Percentiles rank a stretch among this genome's conserved stretches.
These are phyloP conservation scores for Cenchrus purpureus DNA, from an alignment of 176 grass and related monocot genomes.

Conservation along the genomic window DNA sequence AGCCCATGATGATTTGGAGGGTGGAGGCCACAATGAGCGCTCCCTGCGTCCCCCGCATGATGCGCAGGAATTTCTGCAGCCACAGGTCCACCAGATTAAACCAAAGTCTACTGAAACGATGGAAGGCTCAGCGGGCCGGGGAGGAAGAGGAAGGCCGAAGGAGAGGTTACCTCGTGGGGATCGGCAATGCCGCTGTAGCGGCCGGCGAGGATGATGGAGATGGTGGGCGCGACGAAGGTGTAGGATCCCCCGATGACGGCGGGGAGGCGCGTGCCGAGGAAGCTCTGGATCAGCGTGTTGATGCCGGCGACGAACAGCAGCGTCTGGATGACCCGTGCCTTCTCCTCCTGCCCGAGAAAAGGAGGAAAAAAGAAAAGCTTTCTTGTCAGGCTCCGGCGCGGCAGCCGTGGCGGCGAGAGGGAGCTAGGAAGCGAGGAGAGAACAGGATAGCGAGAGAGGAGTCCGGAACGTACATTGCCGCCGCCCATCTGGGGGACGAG, in stretches of 20 bases:
- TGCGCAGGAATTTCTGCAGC: conserved; percentile 72
- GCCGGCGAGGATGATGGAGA: conserved; percentile 81
- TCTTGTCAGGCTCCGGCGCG: background rate
- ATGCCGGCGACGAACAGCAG: conserved; percentile 86
- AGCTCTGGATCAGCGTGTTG: conserved; percentile 87
- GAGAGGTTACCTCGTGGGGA: conserved; percentile 64
- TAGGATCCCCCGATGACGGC: conserved; percentile 89
- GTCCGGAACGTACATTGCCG: conserved; percentile 54
- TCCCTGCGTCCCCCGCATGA: conserved; percentile 88
- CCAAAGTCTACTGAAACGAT: background rate
- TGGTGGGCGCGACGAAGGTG: conserved; percentile 78
- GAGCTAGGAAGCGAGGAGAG: fast-evolving
- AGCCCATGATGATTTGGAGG: conserved; percentile 87
- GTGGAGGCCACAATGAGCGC: conserved; percentile 87
- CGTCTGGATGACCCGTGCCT: conserved; percentile 90
- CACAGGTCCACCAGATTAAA: background rate
- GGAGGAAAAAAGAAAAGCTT: background rate
- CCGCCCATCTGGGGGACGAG: conserved; percentile 83
- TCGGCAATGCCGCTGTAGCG: conserved; percentile 65
- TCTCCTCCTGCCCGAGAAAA: conserved; percentile 68
- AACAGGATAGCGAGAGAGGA: background rate
- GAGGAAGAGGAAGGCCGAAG: background rate
- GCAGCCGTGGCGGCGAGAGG: no score
- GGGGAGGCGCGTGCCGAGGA: conserved; percentile 81
- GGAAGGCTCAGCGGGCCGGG: background rate